Percentiles rank a stretch among this genome's conserved stretches.
Evolutionary conservation across 768 basidiomycete species (phyloP).

Genomic region (Xanthoconium purpureum): DNA sequence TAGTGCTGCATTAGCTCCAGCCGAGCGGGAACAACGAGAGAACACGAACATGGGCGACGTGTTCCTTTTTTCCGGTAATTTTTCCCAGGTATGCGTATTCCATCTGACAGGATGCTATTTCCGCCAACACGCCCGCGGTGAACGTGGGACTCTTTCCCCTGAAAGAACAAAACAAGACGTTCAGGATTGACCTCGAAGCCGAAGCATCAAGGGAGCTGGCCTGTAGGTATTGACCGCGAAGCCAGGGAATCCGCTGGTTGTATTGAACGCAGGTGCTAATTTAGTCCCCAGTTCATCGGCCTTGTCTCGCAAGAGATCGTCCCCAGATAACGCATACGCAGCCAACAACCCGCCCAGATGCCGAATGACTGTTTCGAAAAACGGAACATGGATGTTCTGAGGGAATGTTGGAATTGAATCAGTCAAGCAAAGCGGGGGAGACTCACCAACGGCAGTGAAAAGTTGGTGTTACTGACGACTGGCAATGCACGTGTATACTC

Average conservation of each 20-base stretch:
- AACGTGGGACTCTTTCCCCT: not conserved
- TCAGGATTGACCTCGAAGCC: not conserved
- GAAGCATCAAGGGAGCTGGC: constrained; percentile 31
- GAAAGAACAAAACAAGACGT: not conserved
- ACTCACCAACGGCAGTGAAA: constrained; percentile 43
- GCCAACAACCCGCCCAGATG: constrained; percentile 86
- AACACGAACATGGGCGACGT: constrained; percentile 51
- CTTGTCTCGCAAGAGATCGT: constrained; percentile 58
- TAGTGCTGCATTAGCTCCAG: not conserved
- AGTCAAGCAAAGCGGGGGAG: not conserved
- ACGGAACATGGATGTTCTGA: constrained; percentile 42
- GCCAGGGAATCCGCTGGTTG: constrained; percentile 64
- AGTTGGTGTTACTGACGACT: constrained; percentile 46
- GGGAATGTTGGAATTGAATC: not conserved
- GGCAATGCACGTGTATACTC: constrained; percentile 66
- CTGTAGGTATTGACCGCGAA: constrained; percentile 66
- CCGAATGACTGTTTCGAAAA: constrained; percentile 85
- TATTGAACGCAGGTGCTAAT: constrained; percentile 70
- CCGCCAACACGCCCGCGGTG: constrained; percentile 52
- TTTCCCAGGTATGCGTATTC: constrained; percentile 86
- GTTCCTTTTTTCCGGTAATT: constrained; percentile 65
- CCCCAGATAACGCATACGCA: constrained; percentile 71
- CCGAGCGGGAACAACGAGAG: not conserved
- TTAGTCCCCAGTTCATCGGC: constrained; percentile 73
- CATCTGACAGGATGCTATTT: constrained; percentile 76